phyloP scores from a whole-genome alignment of 2,329 filamentous ascomycete genomes.

The Colletotrichum brevisporum region DNA sequence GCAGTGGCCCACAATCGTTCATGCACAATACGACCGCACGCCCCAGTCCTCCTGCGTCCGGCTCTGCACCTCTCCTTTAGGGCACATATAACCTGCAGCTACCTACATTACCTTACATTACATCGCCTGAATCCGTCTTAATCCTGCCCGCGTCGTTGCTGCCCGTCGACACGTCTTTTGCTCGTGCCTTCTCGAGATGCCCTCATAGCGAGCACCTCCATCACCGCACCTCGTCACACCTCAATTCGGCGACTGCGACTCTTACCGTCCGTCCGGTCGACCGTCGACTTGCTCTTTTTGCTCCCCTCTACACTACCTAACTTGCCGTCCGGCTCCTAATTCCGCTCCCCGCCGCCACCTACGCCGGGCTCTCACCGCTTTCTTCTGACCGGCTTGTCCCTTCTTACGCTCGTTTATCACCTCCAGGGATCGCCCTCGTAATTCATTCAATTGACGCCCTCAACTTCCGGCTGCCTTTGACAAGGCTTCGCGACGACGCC shows the following conservation, averaged over 20 bases:
- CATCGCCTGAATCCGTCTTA: constrained; percentile 30
- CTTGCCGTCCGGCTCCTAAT: constrained; percentile 10
- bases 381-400: constrained; percentile 33
- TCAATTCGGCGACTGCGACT: constrained; percentile 17
- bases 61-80: constrained; percentile 49
- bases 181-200: constrained; percentile 23
- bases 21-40: constrained; percentile 49
- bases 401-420: constrained; percentile 39
- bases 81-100: constrained; percentile 46
- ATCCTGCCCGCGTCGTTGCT: constrained; percentile 17
- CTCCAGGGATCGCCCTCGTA: constrained; percentile 39
- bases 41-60: constrained; percentile 39
- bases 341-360: constrained; percentile 24
- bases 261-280: constrained; percentile 11
- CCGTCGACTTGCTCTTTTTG: background rate
- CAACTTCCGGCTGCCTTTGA: constrained; percentile 18
- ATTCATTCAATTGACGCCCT: constrained; percentile 14
- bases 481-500: constrained; percentile 14
- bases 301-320: background rate
- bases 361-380: constrained; percentile 35
- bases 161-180: constrained; percentile 14
- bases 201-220: constrained; percentile 25
- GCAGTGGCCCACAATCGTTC: constrained; percentile 49
- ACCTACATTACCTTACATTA: constrained; percentile 39
- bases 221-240: constrained; percentile 25